Percentiles rank a stretch among this genome's conserved stretches.
Evolutionary conservation across 371 early-diverging fungal genomes (phyloP).

Genomic region (Syncephalis plumigaleata): DNA sequence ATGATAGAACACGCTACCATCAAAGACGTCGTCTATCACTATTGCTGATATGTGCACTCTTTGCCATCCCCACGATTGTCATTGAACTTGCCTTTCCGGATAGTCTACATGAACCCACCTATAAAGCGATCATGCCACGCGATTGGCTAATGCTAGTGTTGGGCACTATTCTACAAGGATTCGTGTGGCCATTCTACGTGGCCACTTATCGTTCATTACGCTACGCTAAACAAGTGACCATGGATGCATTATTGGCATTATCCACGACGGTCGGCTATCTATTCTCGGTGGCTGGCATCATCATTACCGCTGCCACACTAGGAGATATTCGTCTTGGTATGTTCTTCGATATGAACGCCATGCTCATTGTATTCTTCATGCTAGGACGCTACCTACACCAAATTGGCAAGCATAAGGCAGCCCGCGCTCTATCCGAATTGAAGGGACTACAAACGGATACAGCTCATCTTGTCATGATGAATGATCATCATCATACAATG

Average conservation of each 20-base stretch:
- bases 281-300: constrained; percentile 30
- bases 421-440: constrained; percentile 44
- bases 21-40: background rate
- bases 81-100: constrained; percentile 3
- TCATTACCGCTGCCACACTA: constrained; percentile 18
- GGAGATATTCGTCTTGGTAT: constrained; percentile 7
- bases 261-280: constrained; percentile 45
- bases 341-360: constrained; percentile 49
- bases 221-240: constrained; percentile 39
- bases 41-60: background rate
- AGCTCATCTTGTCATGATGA: constrained; percentile 21
- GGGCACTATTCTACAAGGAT: background rate
- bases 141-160: constrained; percentile 1
- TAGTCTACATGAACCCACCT: background rate
- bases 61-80: constrained; percentile 3
- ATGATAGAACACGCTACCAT: constrained; percentile 3
- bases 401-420: constrained; percentile 46
- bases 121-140: background rate
- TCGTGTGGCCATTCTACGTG: constrained; percentile 38
- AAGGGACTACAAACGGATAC: constrained; percentile 47
- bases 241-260: constrained; percentile 50
- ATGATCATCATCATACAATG: no score
- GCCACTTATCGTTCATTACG: constrained; percentile 30
- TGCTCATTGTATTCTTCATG: constrained; percentile 44
- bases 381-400: constrained; percentile 54